Evolutionary conservation across 2,329 filamentous ascomycete species (phyloP).

Genomic region (Tolypocladium cylindrosporum): DNA sequence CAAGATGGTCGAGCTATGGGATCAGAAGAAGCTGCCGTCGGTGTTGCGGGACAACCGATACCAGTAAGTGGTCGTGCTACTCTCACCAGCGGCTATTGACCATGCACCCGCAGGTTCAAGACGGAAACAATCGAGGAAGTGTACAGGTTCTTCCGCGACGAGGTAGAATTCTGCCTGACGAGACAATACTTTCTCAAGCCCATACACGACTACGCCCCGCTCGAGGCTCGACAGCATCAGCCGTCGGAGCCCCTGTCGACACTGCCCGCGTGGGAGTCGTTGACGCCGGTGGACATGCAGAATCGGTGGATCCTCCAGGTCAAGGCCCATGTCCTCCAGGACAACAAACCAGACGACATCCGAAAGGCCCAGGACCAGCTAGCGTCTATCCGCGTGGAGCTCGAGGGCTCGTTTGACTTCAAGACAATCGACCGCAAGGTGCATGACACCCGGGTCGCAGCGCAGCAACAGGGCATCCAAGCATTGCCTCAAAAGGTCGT

Average conservation of each 20-base stretch:
- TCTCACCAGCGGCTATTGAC: not conserved
- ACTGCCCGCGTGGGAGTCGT: slow-evolving; percentile 35
- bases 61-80: slow-evolving; percentile 25
- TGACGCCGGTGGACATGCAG: slow-evolving; percentile 38
- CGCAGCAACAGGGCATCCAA: slow-evolving; percentile 26
- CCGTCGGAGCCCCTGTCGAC: slow-evolving; percentile 9
- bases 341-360: slow-evolving; percentile 47
- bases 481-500: slow-evolving; percentile 27
- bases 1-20: slow-evolving; percentile 46
- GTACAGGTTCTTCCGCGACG: slow-evolving; percentile 42
- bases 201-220: slow-evolving; percentile 20
- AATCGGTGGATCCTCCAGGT: slow-evolving; percentile 46
- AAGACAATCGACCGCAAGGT: slow-evolving; percentile 39
- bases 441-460: slow-evolving; percentile 39
- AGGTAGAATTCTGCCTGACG: slow-evolving; percentile 42
- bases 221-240: slow-evolving; percentile 13
- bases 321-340: slow-evolving; percentile 42
- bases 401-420: slow-evolving; percentile 44
- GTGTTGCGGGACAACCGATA: slow-evolving; percentile 43
- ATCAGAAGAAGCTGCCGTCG: slow-evolving; percentile 35
- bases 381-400: slow-evolving; percentile 30
- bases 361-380: slow-evolving; percentile 44
- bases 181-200: slow-evolving; percentile 33
- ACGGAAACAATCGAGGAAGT: slow-evolving; percentile 44
- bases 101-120: slow-evolving; percentile 31